phyloP scores from a whole-genome alignment of 768 basidiomycete species.

The Termitomyces sp. region DNA sequence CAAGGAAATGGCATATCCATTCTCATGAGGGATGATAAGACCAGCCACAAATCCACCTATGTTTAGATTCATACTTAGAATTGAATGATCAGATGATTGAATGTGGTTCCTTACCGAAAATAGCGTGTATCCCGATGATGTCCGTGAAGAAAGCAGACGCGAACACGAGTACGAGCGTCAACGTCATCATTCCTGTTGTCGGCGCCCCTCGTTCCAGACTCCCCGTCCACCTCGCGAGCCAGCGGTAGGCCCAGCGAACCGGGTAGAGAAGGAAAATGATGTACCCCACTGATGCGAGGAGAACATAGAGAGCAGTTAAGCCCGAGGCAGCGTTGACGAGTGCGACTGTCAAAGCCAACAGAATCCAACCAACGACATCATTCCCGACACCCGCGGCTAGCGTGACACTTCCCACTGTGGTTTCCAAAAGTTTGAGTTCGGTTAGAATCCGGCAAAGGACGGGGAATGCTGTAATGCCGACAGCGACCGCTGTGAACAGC shows the following conservation, averaged over 20 bases:
- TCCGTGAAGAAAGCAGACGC: conserved; percentile 82
- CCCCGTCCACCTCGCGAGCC: conserved; percentile 64
- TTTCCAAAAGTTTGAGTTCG: conserved; percentile 77
- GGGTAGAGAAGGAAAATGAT: conserved; percentile 63
- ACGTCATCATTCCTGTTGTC: conserved; percentile 70
- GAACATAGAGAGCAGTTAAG: conserved; percentile 72
- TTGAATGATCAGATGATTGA: not conserved
- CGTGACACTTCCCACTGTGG: conserved; percentile 75
- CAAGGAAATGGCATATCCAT: conserved; percentile 74
- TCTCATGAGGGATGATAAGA: conserved; percentile 77
- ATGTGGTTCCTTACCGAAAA: conserved; percentile 44
- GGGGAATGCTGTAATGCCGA: conserved; percentile 80
- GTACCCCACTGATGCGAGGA: conserved; percentile 65
- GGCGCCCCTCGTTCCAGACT: conserved; percentile 71
- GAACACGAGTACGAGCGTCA: conserved; percentile 72
- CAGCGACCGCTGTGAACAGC: conserved; percentile 83
- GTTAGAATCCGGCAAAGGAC: conserved; percentile 83
- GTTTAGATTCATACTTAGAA: conserved; percentile 2
- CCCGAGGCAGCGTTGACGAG: conserved; percentile 74
- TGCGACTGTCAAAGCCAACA: conserved; percentile 79
- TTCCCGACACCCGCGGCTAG: conserved; percentile 83
- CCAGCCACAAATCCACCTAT: conserved; percentile 82
- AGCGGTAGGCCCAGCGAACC: conserved; percentile 58
- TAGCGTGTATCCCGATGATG: conserved; percentile 73
- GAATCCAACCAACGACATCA: conserved; percentile 72